Evolutionary conservation across 805 yeast species (phyloP).

Genomic region (Suhomyces xylopsoci): DNA sequence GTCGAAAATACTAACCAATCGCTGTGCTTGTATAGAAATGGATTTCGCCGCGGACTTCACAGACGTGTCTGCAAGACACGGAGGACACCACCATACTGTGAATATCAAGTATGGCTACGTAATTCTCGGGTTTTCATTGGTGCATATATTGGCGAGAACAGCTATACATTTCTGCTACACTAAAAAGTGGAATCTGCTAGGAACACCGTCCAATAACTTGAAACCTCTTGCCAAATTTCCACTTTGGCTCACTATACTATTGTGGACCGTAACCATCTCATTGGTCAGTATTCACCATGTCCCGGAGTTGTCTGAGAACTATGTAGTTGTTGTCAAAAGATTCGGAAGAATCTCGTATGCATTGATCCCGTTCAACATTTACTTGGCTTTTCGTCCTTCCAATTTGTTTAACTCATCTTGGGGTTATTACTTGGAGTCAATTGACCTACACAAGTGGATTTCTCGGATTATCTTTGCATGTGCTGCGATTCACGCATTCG

Average conservation of each 20-base stretch:
- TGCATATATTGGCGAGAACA: conserved; percentile 37
- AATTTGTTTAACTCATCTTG: conserved; percentile 13
- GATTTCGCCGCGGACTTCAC: not conserved
- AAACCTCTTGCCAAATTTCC: conserved; percentile 19
- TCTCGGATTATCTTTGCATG: conserved; percentile 53
- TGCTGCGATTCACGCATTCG: conserved; percentile 50
- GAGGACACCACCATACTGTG: conserved; percentile 46
- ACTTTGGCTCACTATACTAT: conserved; percentile 27
- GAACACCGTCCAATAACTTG: conserved; percentile 11
- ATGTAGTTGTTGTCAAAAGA: conserved; percentile 48
- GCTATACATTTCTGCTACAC: conserved; percentile 29
- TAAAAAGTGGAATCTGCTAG: conserved; percentile 35
- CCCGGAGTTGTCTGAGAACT: conserved; percentile 25
- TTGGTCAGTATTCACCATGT: conserved; percentile 33
- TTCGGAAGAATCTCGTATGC: conserved; percentile 61
- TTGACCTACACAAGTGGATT: conserved; percentile 68
- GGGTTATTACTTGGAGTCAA: conserved; percentile 50
- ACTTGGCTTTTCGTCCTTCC: conserved; percentile 56
- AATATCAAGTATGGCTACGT: conserved; percentile 62
- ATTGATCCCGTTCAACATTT: conserved; percentile 55
- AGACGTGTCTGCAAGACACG: conserved; percentile 39
- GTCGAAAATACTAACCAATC: not conserved
- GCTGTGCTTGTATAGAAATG: not conserved
- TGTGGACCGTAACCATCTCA: conserved; percentile 32
- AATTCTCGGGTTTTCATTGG: conserved; percentile 39